These are phyloP conservation scores for Naganishia kalamii DNA, from an alignment of 768 basidiomycete species.

Conservation along the genomic window DNA sequence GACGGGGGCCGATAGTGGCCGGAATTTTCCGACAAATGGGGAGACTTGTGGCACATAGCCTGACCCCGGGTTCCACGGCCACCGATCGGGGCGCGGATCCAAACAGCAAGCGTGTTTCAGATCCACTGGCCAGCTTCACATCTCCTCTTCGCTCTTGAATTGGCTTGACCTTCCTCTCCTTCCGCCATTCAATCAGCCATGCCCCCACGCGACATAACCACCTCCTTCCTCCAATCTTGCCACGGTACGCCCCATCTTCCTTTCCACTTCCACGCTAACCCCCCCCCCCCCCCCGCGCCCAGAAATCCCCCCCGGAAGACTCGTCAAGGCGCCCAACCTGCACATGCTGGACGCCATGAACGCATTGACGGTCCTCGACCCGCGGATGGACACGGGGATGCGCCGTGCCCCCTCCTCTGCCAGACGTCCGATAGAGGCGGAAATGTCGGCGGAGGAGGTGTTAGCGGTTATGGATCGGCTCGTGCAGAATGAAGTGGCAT, in stretches of 20 bases:
- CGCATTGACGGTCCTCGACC: slow-evolving; percentile 84
- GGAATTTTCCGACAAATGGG: no score
- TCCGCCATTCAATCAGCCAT: no score
- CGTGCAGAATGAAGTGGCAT: slow-evolving; percentile 75
- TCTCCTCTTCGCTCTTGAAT: no score
- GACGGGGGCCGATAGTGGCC: no score
- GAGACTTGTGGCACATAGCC: no score
- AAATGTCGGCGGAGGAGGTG: slow-evolving; percentile 56
- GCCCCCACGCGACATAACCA: background rate
- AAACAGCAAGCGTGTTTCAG: no score
- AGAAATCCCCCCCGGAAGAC: slow-evolving; percentile 46
- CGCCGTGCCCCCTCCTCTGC: background rate
- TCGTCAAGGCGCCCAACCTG: slow-evolving; percentile 65
- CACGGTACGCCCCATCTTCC: background rate
- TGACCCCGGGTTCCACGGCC: no score
- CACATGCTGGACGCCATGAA: slow-evolving; percentile 87
- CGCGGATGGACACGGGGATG: slow-evolving; percentile 78
- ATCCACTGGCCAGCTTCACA: no score
- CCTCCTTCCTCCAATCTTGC: background rate
- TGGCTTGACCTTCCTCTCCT: no score
- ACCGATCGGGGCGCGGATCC: no score
- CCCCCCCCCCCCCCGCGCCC: background rate
- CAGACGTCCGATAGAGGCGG: background rate
- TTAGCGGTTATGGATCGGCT: slow-evolving; percentile 81
- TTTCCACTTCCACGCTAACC: no score